Conservation (phyloP, 2,329 filamentous ascomycete genomes). For the Fusarium austroafricanum region DNA sequence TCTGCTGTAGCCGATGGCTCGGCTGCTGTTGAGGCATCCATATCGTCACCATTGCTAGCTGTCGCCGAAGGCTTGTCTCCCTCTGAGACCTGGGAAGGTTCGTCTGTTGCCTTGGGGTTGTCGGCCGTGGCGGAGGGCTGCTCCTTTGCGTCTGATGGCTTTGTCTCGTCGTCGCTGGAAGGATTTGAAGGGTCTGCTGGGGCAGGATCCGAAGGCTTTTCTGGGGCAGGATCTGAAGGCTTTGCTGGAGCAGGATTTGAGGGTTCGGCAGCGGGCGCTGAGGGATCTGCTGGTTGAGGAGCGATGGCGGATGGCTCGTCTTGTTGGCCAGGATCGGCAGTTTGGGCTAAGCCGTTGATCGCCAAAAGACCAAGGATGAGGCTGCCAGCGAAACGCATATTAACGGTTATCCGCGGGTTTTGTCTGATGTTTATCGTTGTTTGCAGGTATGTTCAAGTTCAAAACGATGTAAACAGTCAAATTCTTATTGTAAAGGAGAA, state of each 20-base stretch:
- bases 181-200: slow-evolving; percentile 17
- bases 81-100: slow-evolving; percentile 7
- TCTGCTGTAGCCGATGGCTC: slow-evolving; percentile 24
- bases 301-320: slow-evolving; percentile 14
- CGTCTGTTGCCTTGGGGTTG: slow-evolving; percentile 3
- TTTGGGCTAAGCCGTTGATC: slow-evolving; percentile 31
- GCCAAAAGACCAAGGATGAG: slow-evolving; percentile 33
- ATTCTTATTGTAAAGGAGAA: background rate
- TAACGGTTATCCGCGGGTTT: background rate
- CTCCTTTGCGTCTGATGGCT: background rate
- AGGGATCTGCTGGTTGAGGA: slow-evolving; percentile 23
- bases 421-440: background rate
- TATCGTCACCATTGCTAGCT: background rate
- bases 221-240: slow-evolving; percentile 1
- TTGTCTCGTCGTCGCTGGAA: background rate
- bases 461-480: background rate
- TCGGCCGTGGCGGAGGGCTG: slow-evolving; percentile 13
- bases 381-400: slow-evolving; percentile 33
- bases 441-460: background rate
- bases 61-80: slow-evolving; percentile 13
- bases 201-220: slow-evolving; percentile 4
- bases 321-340: slow-evolving; percentile 4
- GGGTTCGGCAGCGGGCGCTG: slow-evolving; percentile 24
- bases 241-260: slow-evolving; percentile 15
- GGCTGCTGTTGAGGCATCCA: slow-evolving; percentile 10